phyloP scores from a whole-genome alignment of 2,329 filamentous ascomycete species.

The Alternaria alternata region DNA sequence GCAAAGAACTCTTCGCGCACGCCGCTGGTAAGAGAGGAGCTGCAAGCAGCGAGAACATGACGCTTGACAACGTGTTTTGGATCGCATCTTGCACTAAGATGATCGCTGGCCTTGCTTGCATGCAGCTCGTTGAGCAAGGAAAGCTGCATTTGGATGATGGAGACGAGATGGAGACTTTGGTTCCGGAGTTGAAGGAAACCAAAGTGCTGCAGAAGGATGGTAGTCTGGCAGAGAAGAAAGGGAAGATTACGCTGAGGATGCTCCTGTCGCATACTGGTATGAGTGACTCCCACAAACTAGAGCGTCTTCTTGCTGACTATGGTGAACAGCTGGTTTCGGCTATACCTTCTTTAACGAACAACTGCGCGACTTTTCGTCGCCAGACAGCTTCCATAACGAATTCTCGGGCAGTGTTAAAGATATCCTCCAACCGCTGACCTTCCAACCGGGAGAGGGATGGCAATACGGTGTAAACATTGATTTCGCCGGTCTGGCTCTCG shows the following conservation, averaged over 20 bases:
- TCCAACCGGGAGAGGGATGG: slow-evolving; percentile 69
- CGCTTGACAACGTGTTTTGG: slow-evolving; percentile 65
- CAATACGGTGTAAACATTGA: slow-evolving; percentile 61
- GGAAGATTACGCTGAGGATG: slow-evolving; percentile 60
- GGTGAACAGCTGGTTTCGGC: slow-evolving; percentile 52
- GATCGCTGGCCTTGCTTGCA: slow-evolving; percentile 40
- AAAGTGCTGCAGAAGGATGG: slow-evolving; percentile 46
- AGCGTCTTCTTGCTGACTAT: neutral
- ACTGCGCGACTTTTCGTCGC: slow-evolving; percentile 52
- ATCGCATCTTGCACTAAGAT: slow-evolving; percentile 60
- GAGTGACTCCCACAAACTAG: neutral
- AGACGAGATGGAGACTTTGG: slow-evolving; percentile 33
- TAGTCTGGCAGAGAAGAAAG: slow-evolving; percentile 50
- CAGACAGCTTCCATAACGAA: slow-evolving; percentile 62
- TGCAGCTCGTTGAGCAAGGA: slow-evolving; percentile 47
- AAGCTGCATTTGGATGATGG: slow-evolving; percentile 40
- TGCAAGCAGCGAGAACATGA: slow-evolving; percentile 60
- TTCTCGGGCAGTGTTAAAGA: slow-evolving; percentile 64
- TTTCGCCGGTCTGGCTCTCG: slow-evolving; percentile 57
- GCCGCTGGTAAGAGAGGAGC: slow-evolving; percentile 53
- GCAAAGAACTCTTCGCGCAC: slow-evolving; percentile 52
- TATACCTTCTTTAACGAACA: slow-evolving; percentile 59
- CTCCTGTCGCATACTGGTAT: slow-evolving; percentile 55
- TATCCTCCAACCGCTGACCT: slow-evolving; percentile 63
- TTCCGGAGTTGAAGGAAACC: slow-evolving; percentile 49